Evolutionary conservation across 2,329 filamentous ascomycete species (phyloP).

Genomic region (Blastomyces silverae): DNA sequence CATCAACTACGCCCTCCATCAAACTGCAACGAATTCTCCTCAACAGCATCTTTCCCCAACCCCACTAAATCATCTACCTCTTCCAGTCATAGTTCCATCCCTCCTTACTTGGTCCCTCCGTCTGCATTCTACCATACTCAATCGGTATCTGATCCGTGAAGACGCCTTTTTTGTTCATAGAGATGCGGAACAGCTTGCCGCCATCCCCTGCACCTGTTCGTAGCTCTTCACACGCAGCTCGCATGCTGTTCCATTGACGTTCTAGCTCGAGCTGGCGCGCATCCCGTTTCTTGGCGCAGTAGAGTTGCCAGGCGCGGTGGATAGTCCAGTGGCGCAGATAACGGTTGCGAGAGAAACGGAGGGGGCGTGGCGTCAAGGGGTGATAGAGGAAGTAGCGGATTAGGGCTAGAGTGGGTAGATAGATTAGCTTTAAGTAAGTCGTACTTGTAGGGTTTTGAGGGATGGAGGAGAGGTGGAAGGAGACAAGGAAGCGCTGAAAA

Average conservation of each 20-base stretch:
- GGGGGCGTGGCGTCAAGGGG: constrained; percentile 62
- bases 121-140: constrained; percentile 70
- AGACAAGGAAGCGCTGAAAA: not conserved
- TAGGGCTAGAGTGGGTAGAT: constrained; percentile 41
- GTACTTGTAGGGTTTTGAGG: constrained; percentile 12
- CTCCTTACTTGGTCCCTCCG: constrained; percentile 67
- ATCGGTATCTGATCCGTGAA: constrained; percentile 73
- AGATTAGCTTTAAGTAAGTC: constrained; percentile 27
- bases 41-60: not conserved
- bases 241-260: constrained; percentile 75
- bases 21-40: not conserved
- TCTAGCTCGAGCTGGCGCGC: constrained; percentile 64
- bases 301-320: constrained; percentile 87
- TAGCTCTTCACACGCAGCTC: constrained; percentile 76
- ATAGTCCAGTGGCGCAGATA: constrained; percentile 97
- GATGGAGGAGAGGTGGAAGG: not conserved
- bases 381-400: constrained; percentile 67
- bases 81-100: constrained; percentile 97
- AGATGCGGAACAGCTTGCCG: constrained; percentile 67
- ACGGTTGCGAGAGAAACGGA: constrained; percentile 82
- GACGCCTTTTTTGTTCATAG: constrained; percentile 84
- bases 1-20: not conserved
- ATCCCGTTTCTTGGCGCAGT: constrained; percentile 61
- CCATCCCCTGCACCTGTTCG: constrained; percentile 47
- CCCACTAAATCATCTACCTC: constrained; percentile 39